Conservation (phyloP, 1,284 basidiomycete genomes). For the Puccinia novopanici region DNA sequence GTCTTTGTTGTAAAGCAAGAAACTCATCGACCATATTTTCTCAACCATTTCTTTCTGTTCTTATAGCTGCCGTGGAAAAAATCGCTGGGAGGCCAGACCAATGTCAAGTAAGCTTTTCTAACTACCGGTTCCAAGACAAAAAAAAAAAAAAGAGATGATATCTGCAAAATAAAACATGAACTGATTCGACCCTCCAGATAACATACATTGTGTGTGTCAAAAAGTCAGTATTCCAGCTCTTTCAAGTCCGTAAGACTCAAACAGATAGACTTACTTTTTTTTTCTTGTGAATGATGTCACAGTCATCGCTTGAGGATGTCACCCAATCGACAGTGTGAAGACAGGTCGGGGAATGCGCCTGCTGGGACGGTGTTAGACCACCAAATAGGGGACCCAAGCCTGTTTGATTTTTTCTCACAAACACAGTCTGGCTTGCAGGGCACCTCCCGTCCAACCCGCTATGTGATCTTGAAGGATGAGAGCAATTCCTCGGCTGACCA, state of each 20-base stretch:
- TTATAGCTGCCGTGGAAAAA: slow-evolving; percentile 27
- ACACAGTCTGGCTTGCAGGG: slow-evolving; percentile 39
- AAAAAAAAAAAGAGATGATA: neutral
- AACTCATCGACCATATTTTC: neutral
- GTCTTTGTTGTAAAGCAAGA: neutral
- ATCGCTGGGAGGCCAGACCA: slow-evolving; percentile 16
- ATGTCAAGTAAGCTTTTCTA: slow-evolving; percentile 37
- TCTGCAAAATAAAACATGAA: neutral
- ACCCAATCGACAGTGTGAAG: neutral
- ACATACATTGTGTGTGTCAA: slow-evolving; percentile 49
- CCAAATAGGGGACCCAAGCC: slow-evolving; percentile 29
- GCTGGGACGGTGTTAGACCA: slow-evolving; percentile 31
- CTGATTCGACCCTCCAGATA: neutral
- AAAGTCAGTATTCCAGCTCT: slow-evolving; percentile 3
- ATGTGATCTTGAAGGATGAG: slow-evolving; percentile 37
- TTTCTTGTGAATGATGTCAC: neutral
- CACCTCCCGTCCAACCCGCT: slow-evolving; percentile 39
- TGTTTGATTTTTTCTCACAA: slow-evolving; percentile 44
- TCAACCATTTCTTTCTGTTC: neutral
- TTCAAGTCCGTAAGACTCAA: neutral
- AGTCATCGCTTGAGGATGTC: slow-evolving; percentile 39
- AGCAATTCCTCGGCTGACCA: slow-evolving; percentile 27
- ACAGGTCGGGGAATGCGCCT: slow-evolving; percentile 43
- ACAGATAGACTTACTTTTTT: neutral
- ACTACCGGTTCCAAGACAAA: neutral